These are phyloP conservation scores for Ogataea naganishii DNA, from an alignment of 805 yeast species.

Conservation along the genomic window DNA sequence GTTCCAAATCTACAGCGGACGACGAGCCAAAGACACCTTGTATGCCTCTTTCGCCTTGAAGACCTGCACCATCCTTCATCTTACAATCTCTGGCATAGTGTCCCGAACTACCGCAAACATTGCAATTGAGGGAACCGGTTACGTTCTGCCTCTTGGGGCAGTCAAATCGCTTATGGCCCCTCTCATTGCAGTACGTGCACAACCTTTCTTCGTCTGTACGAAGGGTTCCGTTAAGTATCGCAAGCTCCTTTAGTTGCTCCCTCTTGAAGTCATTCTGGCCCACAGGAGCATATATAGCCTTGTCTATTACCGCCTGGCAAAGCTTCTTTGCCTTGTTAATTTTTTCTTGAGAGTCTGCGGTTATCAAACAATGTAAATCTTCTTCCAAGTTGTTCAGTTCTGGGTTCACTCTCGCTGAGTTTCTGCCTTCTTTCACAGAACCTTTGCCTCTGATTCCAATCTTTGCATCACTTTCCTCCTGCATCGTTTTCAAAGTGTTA, in stretches of 20 bases:
- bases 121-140: constrained; percentile 68
- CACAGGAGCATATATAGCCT: constrained; percentile 82
- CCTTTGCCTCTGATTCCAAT: constrained; percentile 94
- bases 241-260: constrained; percentile 85
- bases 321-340: constrained; percentile 66
- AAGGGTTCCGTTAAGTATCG: constrained; percentile 88
- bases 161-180: constrained; percentile 55
- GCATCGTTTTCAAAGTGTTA: constrained; percentile 71
- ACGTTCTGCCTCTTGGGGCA: constrained; percentile 54
- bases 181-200: constrained; percentile 57
- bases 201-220: constrained; percentile 59
- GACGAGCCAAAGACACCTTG: too few species aligned
- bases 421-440: constrained; percentile 87
- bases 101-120: constrained; percentile 73
- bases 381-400: constrained; percentile 58
- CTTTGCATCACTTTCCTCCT: constrained; percentile 78
- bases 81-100: constrained; percentile 87
- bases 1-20: constrained; percentile 34
- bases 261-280: constrained; percentile 90
- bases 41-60: constrained; percentile 1
- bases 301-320: constrained; percentile 67
- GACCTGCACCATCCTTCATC: constrained; percentile 17
- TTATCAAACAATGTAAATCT: constrained; percentile 80
- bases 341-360: constrained; percentile 73
- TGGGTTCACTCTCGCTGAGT: constrained; percentile 35